phyloP scores from a whole-genome alignment of 805 yeast genomes.

The Nematodospora valgi region DNA sequence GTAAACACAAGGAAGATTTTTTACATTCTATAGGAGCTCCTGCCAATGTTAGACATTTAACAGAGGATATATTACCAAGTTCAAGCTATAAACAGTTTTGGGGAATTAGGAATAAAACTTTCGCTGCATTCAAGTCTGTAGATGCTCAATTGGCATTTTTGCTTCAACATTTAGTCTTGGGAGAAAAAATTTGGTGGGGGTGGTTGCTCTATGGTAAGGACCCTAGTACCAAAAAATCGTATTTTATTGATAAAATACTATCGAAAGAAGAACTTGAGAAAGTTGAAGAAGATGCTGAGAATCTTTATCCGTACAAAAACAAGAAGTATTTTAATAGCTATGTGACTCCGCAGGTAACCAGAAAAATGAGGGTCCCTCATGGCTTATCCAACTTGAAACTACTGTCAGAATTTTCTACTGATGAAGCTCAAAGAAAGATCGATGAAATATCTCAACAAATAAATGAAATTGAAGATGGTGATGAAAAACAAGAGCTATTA shows the following conservation, averaged over 20 bases:
- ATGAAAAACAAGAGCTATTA: slow-evolving; percentile 11
- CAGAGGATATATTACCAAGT: slow-evolving; percentile 23
- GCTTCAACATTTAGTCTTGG: slow-evolving; percentile 21
- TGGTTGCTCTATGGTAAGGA: slow-evolving; percentile 40
- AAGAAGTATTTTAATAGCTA: slow-evolving; percentile 39
- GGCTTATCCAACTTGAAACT: slow-evolving; percentile 4
- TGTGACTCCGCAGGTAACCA: slow-evolving; percentile 41
- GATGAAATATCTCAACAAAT: slow-evolving; percentile 9
- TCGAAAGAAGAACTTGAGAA: slow-evolving; percentile 18
- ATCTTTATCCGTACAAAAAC: slow-evolving; percentile 24
- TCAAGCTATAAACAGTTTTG: slow-evolving; percentile 11
- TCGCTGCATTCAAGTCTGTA: slow-evolving; percentile 16
- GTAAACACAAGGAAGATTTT: slow-evolving; percentile 19
- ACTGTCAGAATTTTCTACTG: slow-evolving; percentile 5
- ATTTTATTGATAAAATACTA: slow-evolving; percentile 22
- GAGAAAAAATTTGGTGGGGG: slow-evolving; percentile 38
- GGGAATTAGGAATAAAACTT: slow-evolving; percentile 25
- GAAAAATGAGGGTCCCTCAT: slow-evolving; percentile 30
- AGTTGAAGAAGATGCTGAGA: slow-evolving; percentile 15
- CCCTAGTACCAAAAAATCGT: slow-evolving; percentile 24
- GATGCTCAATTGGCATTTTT: slow-evolving; percentile 26
- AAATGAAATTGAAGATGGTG: slow-evolving; percentile 4
- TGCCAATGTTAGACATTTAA: slow-evolving; percentile 30
- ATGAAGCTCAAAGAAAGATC: slow-evolving; percentile 11
- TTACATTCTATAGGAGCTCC: slow-evolving; percentile 22